A percentile compares a stretch with the other conserved stretches of the same genome.
These are phyloP conservation scores for Ilex paraguariensis DNA, from an alignment of 305 asterid species.

Conservation along the genomic window DNA sequence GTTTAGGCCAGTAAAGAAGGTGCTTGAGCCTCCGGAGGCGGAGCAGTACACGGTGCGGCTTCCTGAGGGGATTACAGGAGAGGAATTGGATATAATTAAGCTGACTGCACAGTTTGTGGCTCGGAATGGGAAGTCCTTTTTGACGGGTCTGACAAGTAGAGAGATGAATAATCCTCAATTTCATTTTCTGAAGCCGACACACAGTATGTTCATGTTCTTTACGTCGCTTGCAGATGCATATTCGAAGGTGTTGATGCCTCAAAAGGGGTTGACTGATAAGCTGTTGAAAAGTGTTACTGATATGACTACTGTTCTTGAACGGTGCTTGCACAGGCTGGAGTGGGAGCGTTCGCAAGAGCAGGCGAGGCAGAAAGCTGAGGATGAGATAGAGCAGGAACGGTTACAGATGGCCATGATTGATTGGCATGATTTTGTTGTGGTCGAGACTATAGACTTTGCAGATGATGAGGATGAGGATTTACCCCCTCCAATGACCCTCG, in stretches of 20 bases:
- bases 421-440: slow-evolving; percentile 97
- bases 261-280: slow-evolving; percentile 64
- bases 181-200: slow-evolving; percentile 86
- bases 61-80: slow-evolving; percentile 93
- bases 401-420: slow-evolving; percentile 91
- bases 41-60: slow-evolving; percentile 83
- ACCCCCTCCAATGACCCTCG: slow-evolving; percentile 93
- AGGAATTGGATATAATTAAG: slow-evolving; percentile 84
- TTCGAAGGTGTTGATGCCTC: slow-evolving; percentile 88
- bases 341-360: slow-evolving; percentile 95
- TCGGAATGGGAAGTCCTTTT: slow-evolving; percentile 75
- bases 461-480: slow-evolving; percentile 95
- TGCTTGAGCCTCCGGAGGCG: slow-evolving; percentile 91
- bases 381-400: slow-evolving; percentile 84
- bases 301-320: slow-evolving; percentile 83
- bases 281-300: slow-evolving; percentile 60
- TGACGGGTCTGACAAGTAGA: slow-evolving; percentile 82
- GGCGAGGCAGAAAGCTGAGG: slow-evolving; percentile 92
- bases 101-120: slow-evolving; percentile 95
- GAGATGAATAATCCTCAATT: slow-evolving; percentile 83
- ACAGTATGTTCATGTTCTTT: slow-evolving; percentile 94
- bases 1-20: slow-evolving; percentile 57
- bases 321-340: slow-evolving; percentile 80
- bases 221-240: slow-evolving; percentile 93
- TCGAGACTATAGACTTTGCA: slow-evolving; percentile 82